Evolutionary conservation across 169 alveolate species (phyloP).

Genomic region (Eimeria necatrix): DNA sequence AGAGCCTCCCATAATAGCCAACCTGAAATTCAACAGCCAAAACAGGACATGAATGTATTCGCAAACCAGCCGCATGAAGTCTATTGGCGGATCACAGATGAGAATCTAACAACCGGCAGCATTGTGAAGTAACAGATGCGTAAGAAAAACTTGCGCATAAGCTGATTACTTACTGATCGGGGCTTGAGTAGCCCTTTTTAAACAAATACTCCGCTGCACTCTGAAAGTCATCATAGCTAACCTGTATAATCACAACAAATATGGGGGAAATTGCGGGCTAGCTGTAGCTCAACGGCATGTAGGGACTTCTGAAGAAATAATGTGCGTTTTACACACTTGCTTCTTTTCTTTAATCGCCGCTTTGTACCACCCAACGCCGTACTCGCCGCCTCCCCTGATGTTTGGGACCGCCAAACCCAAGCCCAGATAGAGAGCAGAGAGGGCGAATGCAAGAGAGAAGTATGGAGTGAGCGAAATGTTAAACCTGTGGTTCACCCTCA

Average conservation of each 20-base stretch:
- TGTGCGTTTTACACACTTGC: slow-evolving; percentile 30
- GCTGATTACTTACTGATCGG: not conserved
- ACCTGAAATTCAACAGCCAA: slow-evolving; percentile 26
- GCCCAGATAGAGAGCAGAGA: slow-evolving; percentile 50
- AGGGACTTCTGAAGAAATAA: not conserved
- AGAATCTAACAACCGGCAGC: too few species aligned
- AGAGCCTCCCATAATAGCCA: slow-evolving; percentile 78
- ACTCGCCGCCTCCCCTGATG: slow-evolving; percentile 79
- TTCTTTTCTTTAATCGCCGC: slow-evolving; percentile 56
- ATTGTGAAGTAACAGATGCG: too few species aligned
- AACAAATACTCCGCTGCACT: slow-evolving; percentile 70
- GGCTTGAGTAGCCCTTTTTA: slow-evolving; percentile 26
- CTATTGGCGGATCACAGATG: too few species aligned
- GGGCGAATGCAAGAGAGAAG: slow-evolving; percentile 30
- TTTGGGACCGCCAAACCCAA: slow-evolving; percentile 59
- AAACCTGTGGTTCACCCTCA: not conserved
- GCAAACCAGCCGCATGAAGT: too few species aligned
- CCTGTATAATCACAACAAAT: slow-evolving; percentile 12
- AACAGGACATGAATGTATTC: not conserved
- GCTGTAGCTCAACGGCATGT: too few species aligned
- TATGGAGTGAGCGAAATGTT: slow-evolving; percentile 64
- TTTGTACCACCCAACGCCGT: slow-evolving; percentile 64
- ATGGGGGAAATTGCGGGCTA: too few species aligned
- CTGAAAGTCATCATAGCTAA: slow-evolving; percentile 77
- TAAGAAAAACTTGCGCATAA: not conserved